phyloP scores from a whole-genome alignment of 2,329 filamentous ascomycete species.

The Colletotrichum sp. region DNA sequence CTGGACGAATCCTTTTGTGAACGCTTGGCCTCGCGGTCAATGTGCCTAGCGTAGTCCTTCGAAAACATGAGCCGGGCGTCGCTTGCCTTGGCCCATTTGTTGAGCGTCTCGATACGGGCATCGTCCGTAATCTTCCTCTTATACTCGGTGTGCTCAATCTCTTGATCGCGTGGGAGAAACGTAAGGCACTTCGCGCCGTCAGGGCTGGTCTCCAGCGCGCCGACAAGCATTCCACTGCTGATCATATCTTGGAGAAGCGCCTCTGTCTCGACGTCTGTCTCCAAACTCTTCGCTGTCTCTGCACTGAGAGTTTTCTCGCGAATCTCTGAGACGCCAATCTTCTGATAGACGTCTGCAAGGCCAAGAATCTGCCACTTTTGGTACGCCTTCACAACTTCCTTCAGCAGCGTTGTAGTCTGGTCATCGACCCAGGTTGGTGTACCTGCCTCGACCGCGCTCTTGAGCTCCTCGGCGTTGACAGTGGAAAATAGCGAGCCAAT shows the following conservation, averaged over 20 bases:
- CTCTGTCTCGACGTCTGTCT: slow-evolving; percentile 47
- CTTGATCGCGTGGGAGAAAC: slow-evolving; percentile 49
- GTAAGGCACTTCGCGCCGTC: slow-evolving; percentile 52
- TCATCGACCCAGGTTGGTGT: slow-evolving; percentile 69
- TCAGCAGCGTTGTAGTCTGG: slow-evolving; percentile 73
- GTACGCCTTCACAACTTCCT: slow-evolving; percentile 72
- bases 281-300: slow-evolving; percentile 52
- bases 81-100: slow-evolving; percentile 53
- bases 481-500: slow-evolving; percentile 73
- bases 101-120: slow-evolving; percentile 50
- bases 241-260: slow-evolving; percentile 61
- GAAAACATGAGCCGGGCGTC: slow-evolving; percentile 60
- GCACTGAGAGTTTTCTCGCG: slow-evolving; percentile 57
- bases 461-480: slow-evolving; percentile 58
- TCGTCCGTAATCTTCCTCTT: slow-evolving; percentile 48
- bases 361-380: slow-evolving; percentile 77
- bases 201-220: slow-evolving; percentile 52
- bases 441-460: slow-evolving; percentile 67
- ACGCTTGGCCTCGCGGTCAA: slow-evolving; percentile 51
- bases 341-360: slow-evolving; percentile 73
- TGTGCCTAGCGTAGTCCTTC: slow-evolving; percentile 59
- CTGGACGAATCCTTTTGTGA: slow-evolving; percentile 46
- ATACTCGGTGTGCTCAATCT: slow-evolving; percentile 56
- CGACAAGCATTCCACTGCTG: slow-evolving; percentile 55
- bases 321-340: slow-evolving; percentile 60